These are phyloP conservation scores for Kalanchoe fedtschenkoi DNA, from an alignment of 164 flowering plant species.

Conservation along the genomic window DNA sequence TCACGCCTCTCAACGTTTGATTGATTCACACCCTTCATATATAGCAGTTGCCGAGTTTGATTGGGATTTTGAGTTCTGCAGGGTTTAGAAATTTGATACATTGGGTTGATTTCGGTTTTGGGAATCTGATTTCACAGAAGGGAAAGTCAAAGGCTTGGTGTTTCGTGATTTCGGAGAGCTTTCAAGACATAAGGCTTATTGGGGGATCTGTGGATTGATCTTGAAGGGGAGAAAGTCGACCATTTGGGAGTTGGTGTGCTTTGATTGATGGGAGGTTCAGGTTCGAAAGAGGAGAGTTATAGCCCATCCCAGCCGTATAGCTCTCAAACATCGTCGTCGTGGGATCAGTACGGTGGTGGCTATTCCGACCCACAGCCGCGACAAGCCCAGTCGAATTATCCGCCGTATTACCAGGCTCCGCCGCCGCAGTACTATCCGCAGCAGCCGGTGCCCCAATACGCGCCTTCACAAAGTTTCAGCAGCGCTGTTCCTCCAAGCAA, in stretches of 20 bases:
- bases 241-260: background rate
- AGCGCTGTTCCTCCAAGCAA: background rate
- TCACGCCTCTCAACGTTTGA: background rate
- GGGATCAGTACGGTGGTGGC: background rate
- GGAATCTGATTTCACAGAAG: background rate
- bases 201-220: background rate
- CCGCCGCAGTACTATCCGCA: background rate
- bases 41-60: background rate
- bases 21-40: background rate
- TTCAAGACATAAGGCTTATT: background rate
- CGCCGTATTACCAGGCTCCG: background rate
- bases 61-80: background rate
- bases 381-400: background rate
- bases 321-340: background rate
- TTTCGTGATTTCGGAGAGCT: background rate
- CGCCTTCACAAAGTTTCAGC: background rate
- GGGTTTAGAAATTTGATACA: background rate
- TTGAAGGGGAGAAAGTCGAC: background rate
- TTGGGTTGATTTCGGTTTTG: background rate
- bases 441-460: background rate
- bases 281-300: background rate
- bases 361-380: background rate
- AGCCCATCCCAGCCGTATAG: background rate
- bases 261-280: constrained; percentile 1
- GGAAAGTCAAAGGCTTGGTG: background rate